These are phyloP conservation scores for Inonotus obliquus DNA, from an alignment of 1,284 basidiomycete species.

Conservation along the genomic window DNA sequence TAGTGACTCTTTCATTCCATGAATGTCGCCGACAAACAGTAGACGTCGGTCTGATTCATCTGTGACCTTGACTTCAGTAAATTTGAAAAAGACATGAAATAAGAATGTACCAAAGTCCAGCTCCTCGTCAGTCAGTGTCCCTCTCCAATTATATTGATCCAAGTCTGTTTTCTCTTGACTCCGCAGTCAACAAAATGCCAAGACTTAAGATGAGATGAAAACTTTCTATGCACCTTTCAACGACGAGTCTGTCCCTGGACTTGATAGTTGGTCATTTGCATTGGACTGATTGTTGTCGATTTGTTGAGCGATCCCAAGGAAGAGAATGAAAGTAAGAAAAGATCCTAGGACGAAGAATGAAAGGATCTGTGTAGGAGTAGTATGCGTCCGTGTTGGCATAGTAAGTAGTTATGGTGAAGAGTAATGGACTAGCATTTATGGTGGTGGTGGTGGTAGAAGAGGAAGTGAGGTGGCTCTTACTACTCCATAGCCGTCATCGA, in stretches of 20 bases:
- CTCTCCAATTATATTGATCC: background rate
- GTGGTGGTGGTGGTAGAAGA: background rate
- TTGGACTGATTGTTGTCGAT: constrained; percentile 18
- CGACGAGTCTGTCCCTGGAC: background rate
- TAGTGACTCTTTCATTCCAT: constrained; percentile 71
- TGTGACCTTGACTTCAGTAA: constrained; percentile 23
- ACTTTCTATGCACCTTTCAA: background rate
- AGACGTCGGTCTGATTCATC: constrained; percentile 46
- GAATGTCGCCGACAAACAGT: constrained; percentile 79
- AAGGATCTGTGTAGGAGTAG: constrained; percentile 2
- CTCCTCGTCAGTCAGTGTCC: constrained; percentile 13
- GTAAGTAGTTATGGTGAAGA: background rate
- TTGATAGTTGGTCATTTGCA: background rate
- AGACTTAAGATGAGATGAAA: background rate
- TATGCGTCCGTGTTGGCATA: background rate
- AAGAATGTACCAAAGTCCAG: constrained; percentile 36
- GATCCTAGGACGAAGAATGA: constrained; percentile 31
- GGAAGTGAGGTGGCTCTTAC: no score
- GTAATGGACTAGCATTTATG: no score
- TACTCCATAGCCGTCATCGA: no score
- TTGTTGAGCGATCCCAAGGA: constrained; percentile 26
- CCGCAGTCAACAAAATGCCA: background rate
- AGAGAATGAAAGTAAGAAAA: constrained; percentile 41
- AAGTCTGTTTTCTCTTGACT: constrained; percentile 10
- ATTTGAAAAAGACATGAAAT: background rate